Conservation (phyloP, 2,329 filamentous ascomycete genomes). For the Talaromyces atroroseus region DNA sequence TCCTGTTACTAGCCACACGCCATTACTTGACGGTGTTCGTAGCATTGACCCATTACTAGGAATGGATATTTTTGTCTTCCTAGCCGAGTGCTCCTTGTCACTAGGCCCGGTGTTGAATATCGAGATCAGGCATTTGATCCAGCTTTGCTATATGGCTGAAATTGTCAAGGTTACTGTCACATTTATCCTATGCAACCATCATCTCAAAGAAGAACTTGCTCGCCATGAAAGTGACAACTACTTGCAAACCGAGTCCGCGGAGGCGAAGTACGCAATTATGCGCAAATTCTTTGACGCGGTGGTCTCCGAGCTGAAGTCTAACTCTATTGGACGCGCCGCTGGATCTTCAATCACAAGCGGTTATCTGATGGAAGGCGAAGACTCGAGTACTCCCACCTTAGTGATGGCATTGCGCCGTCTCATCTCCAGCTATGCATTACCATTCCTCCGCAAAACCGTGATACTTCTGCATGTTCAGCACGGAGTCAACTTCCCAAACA, state of each 20-base stretch:
- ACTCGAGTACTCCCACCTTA: conserved; percentile 27
- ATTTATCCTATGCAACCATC: conserved; percentile 41
- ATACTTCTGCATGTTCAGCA: conserved; percentile 83
- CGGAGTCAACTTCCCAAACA: conserved; percentile 77
- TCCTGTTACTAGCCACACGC: conserved; percentile 30
- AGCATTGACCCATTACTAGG: conserved; percentile 37
- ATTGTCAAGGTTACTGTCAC: conserved; percentile 72
- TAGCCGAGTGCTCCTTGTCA: conserved; percentile 71
- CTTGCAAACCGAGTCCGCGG: conserved; percentile 23
- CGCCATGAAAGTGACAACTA: conserved; percentile 25
- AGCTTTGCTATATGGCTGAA: conserved; percentile 85
- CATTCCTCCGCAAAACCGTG: conserved; percentile 78
- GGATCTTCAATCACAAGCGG: conserved; percentile 33
- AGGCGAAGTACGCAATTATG: conserved; percentile 25
- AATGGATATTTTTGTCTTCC: conserved; percentile 51
- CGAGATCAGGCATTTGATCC: conserved; percentile 72
- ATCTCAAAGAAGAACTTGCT: conserved; percentile 30
- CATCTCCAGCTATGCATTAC: conserved; percentile 76
- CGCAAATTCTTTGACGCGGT: conserved; percentile 35
- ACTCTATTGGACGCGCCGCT: conserved; percentile 30
- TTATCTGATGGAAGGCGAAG: conserved; percentile 34
- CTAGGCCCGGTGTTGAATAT: conserved; percentile 62
- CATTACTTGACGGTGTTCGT: conserved; percentile 30
- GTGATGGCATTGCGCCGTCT: conserved; percentile 32
- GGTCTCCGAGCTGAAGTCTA: conserved; percentile 31